Conservation (phyloP, 2,329 filamentous ascomycete genomes). For the Colletotrichum sp. region DNA sequence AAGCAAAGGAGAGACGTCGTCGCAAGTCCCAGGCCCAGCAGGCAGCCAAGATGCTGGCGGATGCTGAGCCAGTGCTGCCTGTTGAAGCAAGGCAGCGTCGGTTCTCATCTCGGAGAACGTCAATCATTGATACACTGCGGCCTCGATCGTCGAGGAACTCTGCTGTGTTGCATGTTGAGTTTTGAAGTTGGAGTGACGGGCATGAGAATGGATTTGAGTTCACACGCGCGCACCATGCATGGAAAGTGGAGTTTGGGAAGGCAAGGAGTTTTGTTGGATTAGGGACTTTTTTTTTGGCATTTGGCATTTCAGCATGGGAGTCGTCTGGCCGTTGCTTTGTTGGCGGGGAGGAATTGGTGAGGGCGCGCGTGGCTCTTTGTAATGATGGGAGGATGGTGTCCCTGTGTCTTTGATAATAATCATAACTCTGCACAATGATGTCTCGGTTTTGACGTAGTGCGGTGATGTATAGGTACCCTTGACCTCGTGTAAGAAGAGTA, state of each 20-base stretch:
- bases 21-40: background rate
- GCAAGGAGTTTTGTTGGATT: background rate
- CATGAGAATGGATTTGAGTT: background rate
- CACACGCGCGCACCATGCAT: background rate
- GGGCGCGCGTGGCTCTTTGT: background rate
- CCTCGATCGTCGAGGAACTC: slow-evolving; percentile 15
- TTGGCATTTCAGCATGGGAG: background rate
- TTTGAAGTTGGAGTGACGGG: background rate
- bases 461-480: accelerated
- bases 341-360: background rate
- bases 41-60: background rate
- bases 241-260: background rate
- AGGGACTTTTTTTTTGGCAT: background rate
- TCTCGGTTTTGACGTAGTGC: background rate
- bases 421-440: background rate
- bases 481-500: background rate
- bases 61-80: background rate
- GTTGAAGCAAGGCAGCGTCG: slow-evolving; percentile 6
- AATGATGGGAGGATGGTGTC: background rate
- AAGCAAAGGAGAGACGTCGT: slow-evolving; percentile 15
- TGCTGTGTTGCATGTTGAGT: slow-evolving; percentile 9
- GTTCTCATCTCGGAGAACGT: slow-evolving; percentile 15
- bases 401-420: background rate
- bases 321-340: background rate
- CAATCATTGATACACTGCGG: slow-evolving; percentile 3